These are phyloP conservation scores for Pyricularia pennisetigena DNA, from an alignment of 2,329 filamentous ascomycete genomes.

Conservation along the genomic window DNA sequence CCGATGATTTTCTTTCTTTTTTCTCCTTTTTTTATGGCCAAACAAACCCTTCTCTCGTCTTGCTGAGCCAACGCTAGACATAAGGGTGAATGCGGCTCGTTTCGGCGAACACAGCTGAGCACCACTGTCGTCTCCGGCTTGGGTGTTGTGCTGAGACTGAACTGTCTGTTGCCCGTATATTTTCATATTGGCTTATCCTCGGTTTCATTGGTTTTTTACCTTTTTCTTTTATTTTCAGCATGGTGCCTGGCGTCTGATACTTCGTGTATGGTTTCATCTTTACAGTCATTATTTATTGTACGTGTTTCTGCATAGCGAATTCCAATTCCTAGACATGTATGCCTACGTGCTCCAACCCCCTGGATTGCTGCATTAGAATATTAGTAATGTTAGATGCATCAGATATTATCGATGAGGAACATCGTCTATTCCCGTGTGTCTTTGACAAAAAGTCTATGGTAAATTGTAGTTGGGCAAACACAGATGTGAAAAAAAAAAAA, in stretches of 20 bases:
- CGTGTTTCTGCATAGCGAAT: neutral
- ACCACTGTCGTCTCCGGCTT: no score
- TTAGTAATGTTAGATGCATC: neutral
- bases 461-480: no score
- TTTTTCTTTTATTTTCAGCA: neutral
- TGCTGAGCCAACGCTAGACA: neutral
- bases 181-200: neutral
- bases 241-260: neutral
- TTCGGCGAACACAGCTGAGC: neutral
- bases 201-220: neutral
- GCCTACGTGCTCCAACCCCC: no score
- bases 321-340: neutral
- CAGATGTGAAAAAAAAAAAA: no score
- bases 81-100: neutral
- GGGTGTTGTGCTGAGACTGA: no score
- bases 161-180: neutral
- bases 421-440: no score
- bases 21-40: neutral
- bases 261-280: neutral
- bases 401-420: no score
- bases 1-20: neutral
- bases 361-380: neutral
- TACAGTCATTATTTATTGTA: neutral
- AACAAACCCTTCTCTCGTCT: neutral
- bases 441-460: no score